Evolutionary conservation across 2,329 filamentous ascomycete species (phyloP).

Genomic region (Pseudogymnoascus sp.): DNA sequence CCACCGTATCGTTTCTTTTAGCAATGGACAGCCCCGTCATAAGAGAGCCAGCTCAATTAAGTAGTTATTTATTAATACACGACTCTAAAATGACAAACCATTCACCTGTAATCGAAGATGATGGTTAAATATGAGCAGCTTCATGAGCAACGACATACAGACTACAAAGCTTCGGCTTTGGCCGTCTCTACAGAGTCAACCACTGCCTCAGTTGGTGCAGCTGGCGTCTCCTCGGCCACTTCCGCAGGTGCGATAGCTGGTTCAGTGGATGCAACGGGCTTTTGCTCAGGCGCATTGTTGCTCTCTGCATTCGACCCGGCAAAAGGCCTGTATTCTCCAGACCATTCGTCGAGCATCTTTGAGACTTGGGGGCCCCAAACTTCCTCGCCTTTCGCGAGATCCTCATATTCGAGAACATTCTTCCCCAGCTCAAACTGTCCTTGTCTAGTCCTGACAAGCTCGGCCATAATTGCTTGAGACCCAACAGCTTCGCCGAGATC

Average conservation of each 20-base stretch:
- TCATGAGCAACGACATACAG: not conserved
- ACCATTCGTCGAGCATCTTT: conserved; percentile 38
- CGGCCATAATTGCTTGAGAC: conserved; percentile 79
- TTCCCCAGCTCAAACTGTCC: conserved; percentile 66
- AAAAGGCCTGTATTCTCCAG: conserved; percentile 14
- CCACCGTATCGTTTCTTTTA: not conserved
- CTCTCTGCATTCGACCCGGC: conserved; percentile 6
- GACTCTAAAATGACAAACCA: not conserved
- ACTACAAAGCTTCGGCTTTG: not conserved
- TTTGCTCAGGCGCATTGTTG: not conserved
- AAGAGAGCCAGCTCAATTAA: not conserved
- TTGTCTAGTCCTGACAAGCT: conserved; percentile 72
- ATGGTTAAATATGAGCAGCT: not conserved
- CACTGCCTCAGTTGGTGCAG: not conserved
- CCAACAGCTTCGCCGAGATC: conserved; percentile 77
- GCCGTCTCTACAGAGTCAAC: conserved; percentile 2
- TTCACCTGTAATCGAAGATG: not conserved
- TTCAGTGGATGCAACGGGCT: not conserved
- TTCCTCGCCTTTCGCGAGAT: conserved; percentile 66
- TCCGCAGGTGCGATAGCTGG: not conserved
- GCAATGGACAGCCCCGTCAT: not conserved
- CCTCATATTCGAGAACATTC: conserved; percentile 71
- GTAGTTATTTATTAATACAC: conserved; percentile 4
- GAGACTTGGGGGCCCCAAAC: conserved; percentile 74
- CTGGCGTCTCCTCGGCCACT: not conserved